Base-by-base conservation (phyloP, 768 basidiomycete genomes). In the Austroboletus eburneus region DNA sequence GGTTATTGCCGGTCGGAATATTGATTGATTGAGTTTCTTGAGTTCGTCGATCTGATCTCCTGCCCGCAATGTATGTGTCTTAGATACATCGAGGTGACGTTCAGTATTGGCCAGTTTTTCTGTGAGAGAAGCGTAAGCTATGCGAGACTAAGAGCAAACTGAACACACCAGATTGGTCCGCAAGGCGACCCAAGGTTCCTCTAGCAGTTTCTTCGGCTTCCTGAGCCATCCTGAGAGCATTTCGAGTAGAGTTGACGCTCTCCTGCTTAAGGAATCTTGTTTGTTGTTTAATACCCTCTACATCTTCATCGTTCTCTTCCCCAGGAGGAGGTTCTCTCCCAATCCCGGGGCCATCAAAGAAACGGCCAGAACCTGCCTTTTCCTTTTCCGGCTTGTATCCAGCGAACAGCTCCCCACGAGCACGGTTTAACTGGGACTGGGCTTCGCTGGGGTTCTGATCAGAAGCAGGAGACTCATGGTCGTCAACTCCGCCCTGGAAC, bases 141-240 rank as follows among this genome's bases (percentile, higher is more conserved):
- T 37, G 10, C 51, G 24, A 25, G 8, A 33, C 7, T 42, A 14
- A 35, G 9, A 51, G 45, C 32, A 2, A 16, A 3, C 24, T 10
- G 40, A 13, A 63, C 80, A 22, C 50, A 95, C 95, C 95, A 20
- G 94, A 97, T 69, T 99, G 95, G 57, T 90, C 85, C 9, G 89
- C 94, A 8, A 99, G 77, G 60, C 81, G 87, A 46, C 65, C 71
- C 17, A 99, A 62, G 5, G 95, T 99, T 48, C 83, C 84, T 37
- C 87, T 73, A 27, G 89, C 95, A 10, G 92, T 95, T 66, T 99
- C 95, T 67, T 97, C 95, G 0, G 95, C 92, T 66, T 98, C 93
- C n/a, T 85, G 76, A 32, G 94, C 95, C 63, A 97, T 76, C 35
- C 92, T 78, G 42, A 99, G 75, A 12, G 95, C 95, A 68, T 98